Evolutionary conservation across 2,329 filamentous ascomycete genomes (phyloP), one percentile per base, ranked within the genome.

Genomic region (Aspergillus fijiensis): DNA sequence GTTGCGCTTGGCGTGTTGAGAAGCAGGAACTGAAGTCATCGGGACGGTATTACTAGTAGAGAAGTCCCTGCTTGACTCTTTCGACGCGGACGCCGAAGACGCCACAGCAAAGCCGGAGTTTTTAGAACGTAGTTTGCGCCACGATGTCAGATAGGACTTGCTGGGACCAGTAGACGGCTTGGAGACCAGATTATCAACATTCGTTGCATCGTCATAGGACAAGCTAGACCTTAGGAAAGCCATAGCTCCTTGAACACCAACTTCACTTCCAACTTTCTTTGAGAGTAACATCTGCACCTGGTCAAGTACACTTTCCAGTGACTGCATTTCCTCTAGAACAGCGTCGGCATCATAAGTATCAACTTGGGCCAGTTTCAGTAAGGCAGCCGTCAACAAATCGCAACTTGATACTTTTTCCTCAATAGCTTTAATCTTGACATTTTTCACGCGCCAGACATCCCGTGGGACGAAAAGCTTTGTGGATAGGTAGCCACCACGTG

Each of bases 331-430:
- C 68, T 96, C 92, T 16, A 96, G 82, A 21, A 98, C 87, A 0
- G 92, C 91, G 72, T 97, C 94, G 0, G 94, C 93, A 72, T 99
- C 94, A 63, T 87, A 89, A 0, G 89, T 95, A 69, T 99, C 92
- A 0, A 96, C 92, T 63, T 87, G 85, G 6, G 88, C 86, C 39
- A 99, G 84, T 72, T 93, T 95, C 59, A 92, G 83, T 31, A 99
- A 80, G 10, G 94, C 93, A 1, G 93, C 92, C 1, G 94, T 98
- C 53, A 99, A 83, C 55, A 92, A 83, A 74, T 99, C 95, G 73
- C 93, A 97, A 63, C 92, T 92, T 12, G 91, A 85, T 57, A 97
- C 88, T 79, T 99, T 99, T 69, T 99, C 95, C 65, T 99, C 95
- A 0, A 98, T 72, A 35, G 88, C 89, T 77, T 92, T 95, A 25